Evolutionary conservation across 345 rosid species (phyloP).

Genomic region (Turritis glabra): DNA sequence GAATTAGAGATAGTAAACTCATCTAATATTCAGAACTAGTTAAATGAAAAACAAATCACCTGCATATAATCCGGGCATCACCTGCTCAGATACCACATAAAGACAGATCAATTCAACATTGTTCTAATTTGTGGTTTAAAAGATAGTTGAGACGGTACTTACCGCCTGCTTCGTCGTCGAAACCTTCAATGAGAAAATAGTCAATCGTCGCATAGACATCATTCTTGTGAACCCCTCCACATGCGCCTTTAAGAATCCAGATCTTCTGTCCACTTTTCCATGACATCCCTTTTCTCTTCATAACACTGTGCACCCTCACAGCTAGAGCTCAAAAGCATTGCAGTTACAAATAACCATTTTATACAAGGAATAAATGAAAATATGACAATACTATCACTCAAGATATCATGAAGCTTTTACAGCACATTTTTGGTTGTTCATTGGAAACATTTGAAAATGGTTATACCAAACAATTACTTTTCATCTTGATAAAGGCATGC

Average conservation of each 20-base stretch:
- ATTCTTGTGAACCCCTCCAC: conserved; percentile 43
- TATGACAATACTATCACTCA: not conserved
- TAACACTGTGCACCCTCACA: conserved; percentile 52
- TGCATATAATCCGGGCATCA: conserved; percentile 71
- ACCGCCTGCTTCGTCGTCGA: conserved; percentile 70
- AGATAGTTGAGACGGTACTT: conserved; percentile 1
- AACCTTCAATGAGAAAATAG: conserved; percentile 59
- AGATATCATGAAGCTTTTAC: not conserved
- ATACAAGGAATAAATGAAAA: not conserved
- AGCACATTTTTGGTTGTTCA: not conserved
- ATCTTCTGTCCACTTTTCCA: conserved; percentile 64
- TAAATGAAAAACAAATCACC: conserved; percentile 38
- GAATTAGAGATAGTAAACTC: not conserved
- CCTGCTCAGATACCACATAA: conserved; percentile 42
- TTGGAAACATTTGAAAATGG: not conserved
- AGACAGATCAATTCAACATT: not conserved
- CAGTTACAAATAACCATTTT: conserved; percentile 3
- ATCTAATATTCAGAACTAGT: not conserved
- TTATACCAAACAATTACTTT: not conserved
- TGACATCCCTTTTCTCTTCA: conserved; percentile 47
- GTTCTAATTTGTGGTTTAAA: not conserved
- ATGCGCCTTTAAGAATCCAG: conserved; percentile 66
- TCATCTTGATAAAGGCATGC: not conserved
- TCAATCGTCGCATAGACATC: conserved; percentile 64
- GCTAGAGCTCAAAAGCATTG: conserved; percentile 41